phyloP scores from a whole-genome alignment of 306 rosid genomes.

The Adenanthera pavonina region DNA sequence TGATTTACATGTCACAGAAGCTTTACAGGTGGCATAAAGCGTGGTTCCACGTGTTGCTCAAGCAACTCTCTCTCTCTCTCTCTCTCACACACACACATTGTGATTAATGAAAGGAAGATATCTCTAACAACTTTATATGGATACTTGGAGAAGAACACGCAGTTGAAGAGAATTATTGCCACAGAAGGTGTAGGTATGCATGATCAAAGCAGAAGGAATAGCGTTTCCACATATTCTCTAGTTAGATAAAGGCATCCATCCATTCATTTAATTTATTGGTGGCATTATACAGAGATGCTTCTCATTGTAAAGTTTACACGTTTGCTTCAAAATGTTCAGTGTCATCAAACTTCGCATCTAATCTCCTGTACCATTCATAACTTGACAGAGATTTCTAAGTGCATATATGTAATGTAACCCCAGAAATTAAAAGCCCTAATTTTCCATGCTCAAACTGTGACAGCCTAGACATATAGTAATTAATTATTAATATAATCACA shows the following conservation, averaged over 20 bases:
- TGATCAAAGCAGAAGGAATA: too few relatives aligned
- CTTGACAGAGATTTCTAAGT: slow-evolving; percentile 28
- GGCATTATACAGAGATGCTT: slow-evolving; percentile 49
- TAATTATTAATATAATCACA: neutral
- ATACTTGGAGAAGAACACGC: too few relatives aligned
- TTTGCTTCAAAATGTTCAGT: slow-evolving; percentile 23
- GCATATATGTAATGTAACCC: neutral
- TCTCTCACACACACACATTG: too few relatives aligned
- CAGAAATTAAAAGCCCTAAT: neutral
- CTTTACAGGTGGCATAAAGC: too few relatives aligned
- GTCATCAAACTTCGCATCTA: slow-evolving; percentile 53
- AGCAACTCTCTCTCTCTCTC: too few relatives aligned
- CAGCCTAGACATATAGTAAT: neutral
- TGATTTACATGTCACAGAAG: too few relatives aligned
- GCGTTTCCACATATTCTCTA: slow-evolving; percentile 34
- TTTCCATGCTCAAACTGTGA: slow-evolving; percentile 4
- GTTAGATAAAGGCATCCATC: slow-evolving; percentile 4
- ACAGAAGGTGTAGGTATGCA: too few relatives aligned
- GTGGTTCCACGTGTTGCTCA: too few relatives aligned
- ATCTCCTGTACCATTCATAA: slow-evolving; percentile 38
- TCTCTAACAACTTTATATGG: too few relatives aligned
- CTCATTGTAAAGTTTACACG: slow-evolving; percentile 42
- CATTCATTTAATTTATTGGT: neutral
- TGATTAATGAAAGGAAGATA: too few relatives aligned
- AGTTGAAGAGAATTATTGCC: too few relatives aligned